These are phyloP conservation scores for Ganoderma boninense DNA, from an alignment of 1,284 basidiomycete species.

Conservation along the genomic window DNA sequence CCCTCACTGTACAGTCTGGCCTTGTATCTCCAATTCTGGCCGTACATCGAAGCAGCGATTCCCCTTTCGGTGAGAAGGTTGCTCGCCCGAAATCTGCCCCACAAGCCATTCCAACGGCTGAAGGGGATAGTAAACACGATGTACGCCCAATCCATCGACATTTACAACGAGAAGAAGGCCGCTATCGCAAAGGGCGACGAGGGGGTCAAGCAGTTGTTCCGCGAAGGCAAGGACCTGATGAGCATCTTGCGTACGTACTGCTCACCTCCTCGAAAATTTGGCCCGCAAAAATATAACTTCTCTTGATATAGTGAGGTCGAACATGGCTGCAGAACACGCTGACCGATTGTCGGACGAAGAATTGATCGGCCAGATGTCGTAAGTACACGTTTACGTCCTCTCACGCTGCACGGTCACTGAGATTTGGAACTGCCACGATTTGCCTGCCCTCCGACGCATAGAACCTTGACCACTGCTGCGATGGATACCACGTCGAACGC, in stretches of 20 bases:
- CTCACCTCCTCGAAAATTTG: not conserved
- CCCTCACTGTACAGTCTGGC: constrained; percentile 12
- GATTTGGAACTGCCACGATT: not conserved
- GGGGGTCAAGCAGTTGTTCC: constrained; percentile 26
- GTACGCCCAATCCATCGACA: constrained; percentile 23
- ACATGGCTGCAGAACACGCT: constrained; percentile 17
- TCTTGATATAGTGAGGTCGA: constrained; percentile 18
- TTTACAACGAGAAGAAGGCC: constrained; percentile 32
- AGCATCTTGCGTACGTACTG: constrained; percentile 31
- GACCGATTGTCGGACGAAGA: constrained; percentile 27
- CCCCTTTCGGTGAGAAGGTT: constrained; percentile 13
- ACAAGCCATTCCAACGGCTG: constrained; percentile 20
- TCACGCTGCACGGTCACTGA: too few relatives aligned
- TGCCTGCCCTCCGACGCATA: not conserved
- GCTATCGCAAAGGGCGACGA: constrained; percentile 29
- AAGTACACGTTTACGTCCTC: not conserved
- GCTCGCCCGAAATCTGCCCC: constrained; percentile 17
- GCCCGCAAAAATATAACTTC: not conserved
- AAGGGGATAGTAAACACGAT: constrained; percentile 26
- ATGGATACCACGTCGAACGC: constrained; percentile 31
- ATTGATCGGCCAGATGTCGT: constrained; percentile 30
- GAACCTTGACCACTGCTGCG: constrained; percentile 24
- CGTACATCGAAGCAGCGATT: constrained; percentile 18
- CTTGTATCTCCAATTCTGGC: constrained; percentile 20
- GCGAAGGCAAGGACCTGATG: constrained; percentile 38